A percentile compares a stretch with the other conserved stretches of the same genome.
These are phyloP conservation scores for Penstemon davidsonii DNA, from an alignment of 257 asterid species.

Conservation along the genomic window DNA sequence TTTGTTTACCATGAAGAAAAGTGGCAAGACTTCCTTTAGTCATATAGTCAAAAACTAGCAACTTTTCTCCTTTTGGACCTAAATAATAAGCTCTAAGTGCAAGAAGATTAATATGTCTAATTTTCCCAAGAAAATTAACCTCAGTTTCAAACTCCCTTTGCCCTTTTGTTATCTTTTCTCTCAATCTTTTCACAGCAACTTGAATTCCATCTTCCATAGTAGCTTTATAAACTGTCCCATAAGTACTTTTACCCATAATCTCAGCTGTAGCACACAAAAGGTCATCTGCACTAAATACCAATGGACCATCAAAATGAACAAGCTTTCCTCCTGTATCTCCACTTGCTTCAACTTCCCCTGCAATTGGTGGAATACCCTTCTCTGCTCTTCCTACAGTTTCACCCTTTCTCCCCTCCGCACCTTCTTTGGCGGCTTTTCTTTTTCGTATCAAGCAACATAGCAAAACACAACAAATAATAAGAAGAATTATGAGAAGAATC, in stretches of 20 bases:
- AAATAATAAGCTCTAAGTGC: conserved; percentile 89
- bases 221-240: conserved; percentile 91
- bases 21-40: conserved; percentile 82
- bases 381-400: conserved; percentile 22
- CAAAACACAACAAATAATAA: conserved; percentile 62
- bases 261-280: conserved; percentile 93
- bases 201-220: conserved; percentile 86
- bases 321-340: conserved; percentile 95
- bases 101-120: conserved; percentile 81
- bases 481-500: conserved; percentile 51
- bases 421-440: conserved; percentile 46
- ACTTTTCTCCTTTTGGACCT: conserved; percentile 97
- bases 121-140: conserved; percentile 73
- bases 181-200: conserved; percentile 92
- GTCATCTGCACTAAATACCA: conserved; percentile 84
- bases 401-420: conserved; percentile 33
- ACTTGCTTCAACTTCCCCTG: conserved; percentile 40
- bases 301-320: conserved; percentile 86
- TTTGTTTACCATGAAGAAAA: conserved; percentile 73
- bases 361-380: conserved; percentile 48
- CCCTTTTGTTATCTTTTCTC: conserved; percentile 86
- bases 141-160: conserved; percentile 84
- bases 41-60: conserved; percentile 94
- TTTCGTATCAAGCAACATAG: conserved; percentile 63
- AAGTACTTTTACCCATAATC: conserved; percentile 93